phyloP scores from a whole-genome alignment of 2,329 filamentous ascomycete species.

The Trichophaea hybrida region DNA sequence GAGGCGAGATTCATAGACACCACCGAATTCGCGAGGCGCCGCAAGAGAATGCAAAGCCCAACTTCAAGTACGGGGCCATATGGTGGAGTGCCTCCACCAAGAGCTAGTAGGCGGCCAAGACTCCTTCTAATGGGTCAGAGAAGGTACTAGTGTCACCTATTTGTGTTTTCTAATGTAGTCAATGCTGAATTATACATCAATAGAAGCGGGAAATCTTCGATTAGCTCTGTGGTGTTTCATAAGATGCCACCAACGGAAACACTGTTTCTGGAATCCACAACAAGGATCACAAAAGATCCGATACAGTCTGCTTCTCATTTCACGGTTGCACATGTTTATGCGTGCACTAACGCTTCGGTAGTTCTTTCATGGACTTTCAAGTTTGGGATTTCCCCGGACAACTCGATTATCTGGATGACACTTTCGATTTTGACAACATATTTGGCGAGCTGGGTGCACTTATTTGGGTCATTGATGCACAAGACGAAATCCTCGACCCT shows the following conservation, averaged over 20 bases:
- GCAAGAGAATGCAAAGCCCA: slow-evolving; percentile 15
- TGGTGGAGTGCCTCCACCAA: not conserved
- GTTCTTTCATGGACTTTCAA: slow-evolving; percentile 98
- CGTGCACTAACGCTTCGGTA: slow-evolving; percentile 31
- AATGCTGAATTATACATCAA: slow-evolving; percentile 18
- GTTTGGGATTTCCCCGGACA: slow-evolving; percentile 96
- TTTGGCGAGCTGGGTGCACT: slow-evolving; percentile 88
- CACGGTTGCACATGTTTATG: not conserved
- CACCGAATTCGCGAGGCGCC: not conserved
- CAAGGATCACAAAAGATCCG: slow-evolving; percentile 82
- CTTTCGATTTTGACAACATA: slow-evolving; percentile 81
- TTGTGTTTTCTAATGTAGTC: not conserved
- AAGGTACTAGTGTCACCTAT: slow-evolving; percentile 45
- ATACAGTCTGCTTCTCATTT: slow-evolving; percentile 56
- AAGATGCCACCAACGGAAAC: slow-evolving; percentile 95
- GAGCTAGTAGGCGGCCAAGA: slow-evolving; percentile 53
- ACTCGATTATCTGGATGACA: slow-evolving; percentile 78
- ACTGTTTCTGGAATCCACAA: slow-evolving; percentile 87
- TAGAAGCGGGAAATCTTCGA: slow-evolving; percentile 96
- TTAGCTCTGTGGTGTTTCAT: slow-evolving; percentile 97
- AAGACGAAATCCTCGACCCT: slow-evolving; percentile 92
- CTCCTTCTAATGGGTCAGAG: slow-evolving; percentile 89
- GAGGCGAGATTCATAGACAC: not conserved
- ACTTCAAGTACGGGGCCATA: slow-evolving; percentile 15
- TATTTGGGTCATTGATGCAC: slow-evolving; percentile 97